Evolutionary conservation across 2,329 filamentous ascomycete genomes (phyloP), one percentile per base, ranked within the genome.

Genomic region (Fusarium succisae): DNA sequence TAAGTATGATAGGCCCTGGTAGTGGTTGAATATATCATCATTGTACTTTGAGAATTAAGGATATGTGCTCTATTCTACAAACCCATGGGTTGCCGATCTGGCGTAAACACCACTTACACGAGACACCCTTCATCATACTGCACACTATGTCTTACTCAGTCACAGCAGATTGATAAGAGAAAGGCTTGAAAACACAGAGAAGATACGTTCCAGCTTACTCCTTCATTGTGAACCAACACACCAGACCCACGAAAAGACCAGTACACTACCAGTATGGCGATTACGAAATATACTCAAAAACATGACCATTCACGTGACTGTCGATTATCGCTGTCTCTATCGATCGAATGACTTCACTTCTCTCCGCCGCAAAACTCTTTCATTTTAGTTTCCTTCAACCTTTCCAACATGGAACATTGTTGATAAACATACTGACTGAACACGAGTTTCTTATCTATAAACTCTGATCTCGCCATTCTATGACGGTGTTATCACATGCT

Each of bases 271-370:
- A 53, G n/a, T 53, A 26, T 37, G 12, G 14, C 20, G 35, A 58
- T 50, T 37, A 58, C 41, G 30, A 58, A 58, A 35, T 50, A 58
- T 37, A 20, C 28, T 47, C 39, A 53, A 54, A 28, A 53, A 50
- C 35, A 63, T 63, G 63, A 63, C 39, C 18, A 44, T 20, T 38
- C 67, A 70, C 67, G 67, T 70, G 67, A 70, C 35, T 26, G 38
- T 6, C 13, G n/a, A 63, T 65, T 35, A 41, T 35, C 41, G 22
- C 35, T 30, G 26, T 37, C 44, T 53, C 35, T 24, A 59, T 59
- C 35, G 22, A 53, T 70, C 51, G 59, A 38, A 70, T 70, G 67
- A 69, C 69, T 70, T 70, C 70, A 66, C 56, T 60, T 67, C 54
- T 64, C 32, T 53, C 51, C n/a, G 47, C 54, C 26, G 41, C 47